phyloP scores from a whole-genome alignment of 139 green algal species.

The Eudorina sp. region DNA sequence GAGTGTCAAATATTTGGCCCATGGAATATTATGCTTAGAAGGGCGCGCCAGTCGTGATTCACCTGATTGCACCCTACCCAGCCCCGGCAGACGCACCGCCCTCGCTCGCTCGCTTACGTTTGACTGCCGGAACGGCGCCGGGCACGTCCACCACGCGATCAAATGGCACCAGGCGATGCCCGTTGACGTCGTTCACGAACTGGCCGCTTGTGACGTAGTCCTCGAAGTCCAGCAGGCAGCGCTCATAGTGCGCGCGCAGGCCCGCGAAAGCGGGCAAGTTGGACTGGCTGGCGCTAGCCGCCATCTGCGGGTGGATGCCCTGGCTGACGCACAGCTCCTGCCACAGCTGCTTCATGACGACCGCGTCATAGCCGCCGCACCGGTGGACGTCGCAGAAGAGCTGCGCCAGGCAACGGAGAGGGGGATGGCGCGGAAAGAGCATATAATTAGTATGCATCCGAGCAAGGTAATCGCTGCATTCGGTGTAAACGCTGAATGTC shows the following conservation, averaged over 20 bases:
- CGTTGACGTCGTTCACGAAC: constrained; percentile 11
- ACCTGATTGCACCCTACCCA: too few relatives aligned
- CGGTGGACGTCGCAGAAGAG: constrained; percentile 83
- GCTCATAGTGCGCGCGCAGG: constrained; percentile 87
- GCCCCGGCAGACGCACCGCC: too few relatives aligned
- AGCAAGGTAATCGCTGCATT: too few relatives aligned
- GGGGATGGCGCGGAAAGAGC: too few relatives aligned
- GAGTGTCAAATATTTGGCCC: too few relatives aligned
- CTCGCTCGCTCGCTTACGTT: not conserved
- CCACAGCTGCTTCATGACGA: constrained; percentile 78
- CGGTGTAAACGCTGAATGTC: too few relatives aligned
- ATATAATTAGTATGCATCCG: too few relatives aligned
- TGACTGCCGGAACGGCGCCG: not conserved
- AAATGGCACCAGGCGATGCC: not conserved
- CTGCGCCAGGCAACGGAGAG: constrained; percentile 54
- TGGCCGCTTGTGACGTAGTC: constrained; percentile 69
- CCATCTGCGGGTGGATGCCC: constrained; percentile 69
- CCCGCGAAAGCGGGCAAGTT: constrained; percentile 67
- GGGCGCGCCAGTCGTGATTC: too few relatives aligned
- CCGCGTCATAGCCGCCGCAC: constrained; percentile 79
- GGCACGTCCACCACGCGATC: constrained; percentile 14
- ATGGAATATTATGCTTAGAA: too few relatives aligned
- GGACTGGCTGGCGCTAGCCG: constrained; percentile 61
- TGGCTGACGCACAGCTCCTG: constrained; percentile 80
- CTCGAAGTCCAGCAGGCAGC: constrained; percentile 87